Percentiles rank a stretch among this genome's conserved stretches.
These are phyloP conservation scores for Leccinum disarticulatum DNA, from an alignment of 768 basidiomycete genomes.

Conservation along the genomic window DNA sequence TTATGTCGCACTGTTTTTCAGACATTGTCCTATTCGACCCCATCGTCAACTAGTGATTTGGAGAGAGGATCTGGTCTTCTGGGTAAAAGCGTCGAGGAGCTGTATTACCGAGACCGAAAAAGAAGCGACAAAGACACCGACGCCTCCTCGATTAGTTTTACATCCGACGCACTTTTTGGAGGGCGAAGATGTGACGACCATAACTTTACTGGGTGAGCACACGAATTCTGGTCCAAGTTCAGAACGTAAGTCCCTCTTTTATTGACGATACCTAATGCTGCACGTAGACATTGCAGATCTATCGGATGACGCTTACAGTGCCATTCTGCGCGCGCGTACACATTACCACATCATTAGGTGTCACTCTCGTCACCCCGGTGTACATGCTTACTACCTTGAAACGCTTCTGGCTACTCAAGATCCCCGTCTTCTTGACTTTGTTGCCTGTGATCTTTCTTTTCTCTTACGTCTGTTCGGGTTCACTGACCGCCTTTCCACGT, in stretches of 20 bases:
- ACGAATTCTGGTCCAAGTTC: neutral
- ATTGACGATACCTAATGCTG: slow-evolving; percentile 3
- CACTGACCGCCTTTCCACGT: neutral
- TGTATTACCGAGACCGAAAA: slow-evolving; percentile 17
- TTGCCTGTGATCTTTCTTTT: slow-evolving; percentile 35
- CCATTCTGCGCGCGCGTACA: slow-evolving; percentile 35
- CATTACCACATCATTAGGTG: slow-evolving; percentile 43
- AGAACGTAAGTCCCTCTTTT: slow-evolving; percentile 16
- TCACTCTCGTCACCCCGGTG: slow-evolving; percentile 37
- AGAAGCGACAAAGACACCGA: slow-evolving; percentile 17
- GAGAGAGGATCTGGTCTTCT: slow-evolving; percentile 37
- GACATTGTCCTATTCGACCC: slow-evolving; percentile 44
- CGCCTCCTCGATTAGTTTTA: slow-evolving; percentile 52
- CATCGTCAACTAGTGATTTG: slow-evolving; percentile 49
- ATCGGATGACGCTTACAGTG: slow-evolving; percentile 7
- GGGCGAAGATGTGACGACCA: slow-evolving; percentile 83
- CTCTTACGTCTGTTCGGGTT: slow-evolving; percentile 31
- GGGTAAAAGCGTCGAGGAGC: slow-evolving; percentile 20
- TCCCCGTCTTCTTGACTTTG: slow-evolving; percentile 28
- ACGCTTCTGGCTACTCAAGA: slow-evolving; percentile 36
- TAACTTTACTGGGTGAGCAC: slow-evolving; percentile 54
- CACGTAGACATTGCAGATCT: slow-evolving; percentile 13
- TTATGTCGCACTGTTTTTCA: slow-evolving; percentile 25
- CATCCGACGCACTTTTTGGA: slow-evolving; percentile 88
- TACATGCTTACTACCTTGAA: slow-evolving; percentile 49